Evolutionary conservation across 129 eudicot species (phyloP).

Genomic region (Chrysanthemum seticuspe): DNA sequence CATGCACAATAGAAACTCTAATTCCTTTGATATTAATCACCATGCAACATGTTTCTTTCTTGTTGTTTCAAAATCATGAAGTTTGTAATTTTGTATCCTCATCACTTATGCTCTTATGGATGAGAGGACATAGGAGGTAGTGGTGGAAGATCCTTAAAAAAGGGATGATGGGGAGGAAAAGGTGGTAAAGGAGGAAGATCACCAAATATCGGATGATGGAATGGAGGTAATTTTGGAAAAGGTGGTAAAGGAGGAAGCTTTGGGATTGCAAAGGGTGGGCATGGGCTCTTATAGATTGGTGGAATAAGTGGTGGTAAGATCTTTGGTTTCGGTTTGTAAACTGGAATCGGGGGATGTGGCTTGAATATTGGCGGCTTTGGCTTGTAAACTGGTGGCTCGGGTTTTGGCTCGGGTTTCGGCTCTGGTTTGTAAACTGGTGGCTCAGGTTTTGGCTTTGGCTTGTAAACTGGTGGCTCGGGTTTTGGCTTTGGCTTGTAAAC

Average conservation of each 20-base stretch:
- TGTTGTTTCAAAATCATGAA: slow-evolving; percentile 19
- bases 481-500: slow-evolving; percentile 8
- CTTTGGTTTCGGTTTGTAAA: slow-evolving; percentile 32
- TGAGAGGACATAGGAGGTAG: slow-evolving; percentile 40
- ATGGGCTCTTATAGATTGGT: slow-evolving; percentile 42
- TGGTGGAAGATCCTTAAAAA: slow-evolving; percentile 31
- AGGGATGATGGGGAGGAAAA: slow-evolving; percentile 45
- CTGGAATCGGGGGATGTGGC: slow-evolving; percentile 26
- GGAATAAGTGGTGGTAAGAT: slow-evolving; percentile 28
- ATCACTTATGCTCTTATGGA: slow-evolving; percentile 24
- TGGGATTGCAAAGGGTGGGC: slow-evolving; percentile 39
- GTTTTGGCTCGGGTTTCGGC: slow-evolving; percentile 18
- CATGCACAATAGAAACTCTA: slow-evolving; percentile 14
- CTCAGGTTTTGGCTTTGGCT: slow-evolving; percentile 28
- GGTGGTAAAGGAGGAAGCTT: slow-evolving; percentile 35
- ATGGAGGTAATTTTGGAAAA: slow-evolving; percentile 33
- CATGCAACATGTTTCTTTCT: slow-evolving; percentile 19
- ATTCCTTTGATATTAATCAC: not conserved
- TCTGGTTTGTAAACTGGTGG: slow-evolving; percentile 28
- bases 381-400: slow-evolving; percentile 8
- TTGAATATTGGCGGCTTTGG: slow-evolving; percentile 23
- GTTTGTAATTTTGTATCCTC: slow-evolving; percentile 17
- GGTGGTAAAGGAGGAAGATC: slow-evolving; percentile 22
- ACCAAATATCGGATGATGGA: slow-evolving; percentile 2
- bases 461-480: slow-evolving; percentile 19